Conservation (phyloP, 2,329 filamentous ascomycete genomes). For the Fusarium sp. region DNA sequence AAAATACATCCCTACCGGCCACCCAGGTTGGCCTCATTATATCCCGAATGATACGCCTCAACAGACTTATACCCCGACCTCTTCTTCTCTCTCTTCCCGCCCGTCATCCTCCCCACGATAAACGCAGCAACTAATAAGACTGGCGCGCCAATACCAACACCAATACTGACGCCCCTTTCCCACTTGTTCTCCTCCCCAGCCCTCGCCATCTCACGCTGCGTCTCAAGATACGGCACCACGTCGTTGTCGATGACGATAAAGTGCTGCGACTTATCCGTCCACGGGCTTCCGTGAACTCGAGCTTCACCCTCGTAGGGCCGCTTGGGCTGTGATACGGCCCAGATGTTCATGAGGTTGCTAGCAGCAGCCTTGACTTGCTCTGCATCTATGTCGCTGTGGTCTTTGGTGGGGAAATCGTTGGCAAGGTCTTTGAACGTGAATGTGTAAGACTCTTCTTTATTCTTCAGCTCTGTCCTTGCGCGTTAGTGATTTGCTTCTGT, state of each 20-base stretch:
- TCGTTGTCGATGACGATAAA: constrained; percentile 28
- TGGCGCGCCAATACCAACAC: constrained; percentile 16
- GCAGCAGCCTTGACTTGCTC: constrained; percentile 25
- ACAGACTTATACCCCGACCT: constrained; percentile 23
- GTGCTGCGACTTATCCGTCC: constrained; percentile 26
- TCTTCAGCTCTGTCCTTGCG: constrained; percentile 10
- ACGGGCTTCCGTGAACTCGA: constrained; percentile 12
- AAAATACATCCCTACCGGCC: background rate
- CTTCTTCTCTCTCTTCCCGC: constrained; percentile 16
- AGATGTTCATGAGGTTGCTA: constrained; percentile 18
- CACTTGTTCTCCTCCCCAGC: constrained; percentile 7
- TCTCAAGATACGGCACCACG: constrained; percentile 16
- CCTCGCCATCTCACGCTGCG: constrained; percentile 1
- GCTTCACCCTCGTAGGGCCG: constrained; percentile 14
- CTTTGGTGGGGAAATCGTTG: constrained; percentile 23
- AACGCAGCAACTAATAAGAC: constrained; percentile 15
- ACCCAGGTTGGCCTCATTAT: constrained; percentile 20
- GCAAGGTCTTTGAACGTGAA: constrained; percentile 30
- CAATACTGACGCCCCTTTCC: constrained; percentile 20
- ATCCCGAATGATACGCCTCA: constrained; percentile 22
- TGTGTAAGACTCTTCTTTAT: constrained; percentile 22
- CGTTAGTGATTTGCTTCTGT: background rate
- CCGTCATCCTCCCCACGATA: constrained; percentile 2
- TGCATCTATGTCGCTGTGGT: constrained; percentile 19
- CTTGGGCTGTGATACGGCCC: constrained; percentile 23